phyloP scores from a whole-genome alignment of 2,329 filamentous ascomycete species.

The Pseudogymnoascus sp. region DNA sequence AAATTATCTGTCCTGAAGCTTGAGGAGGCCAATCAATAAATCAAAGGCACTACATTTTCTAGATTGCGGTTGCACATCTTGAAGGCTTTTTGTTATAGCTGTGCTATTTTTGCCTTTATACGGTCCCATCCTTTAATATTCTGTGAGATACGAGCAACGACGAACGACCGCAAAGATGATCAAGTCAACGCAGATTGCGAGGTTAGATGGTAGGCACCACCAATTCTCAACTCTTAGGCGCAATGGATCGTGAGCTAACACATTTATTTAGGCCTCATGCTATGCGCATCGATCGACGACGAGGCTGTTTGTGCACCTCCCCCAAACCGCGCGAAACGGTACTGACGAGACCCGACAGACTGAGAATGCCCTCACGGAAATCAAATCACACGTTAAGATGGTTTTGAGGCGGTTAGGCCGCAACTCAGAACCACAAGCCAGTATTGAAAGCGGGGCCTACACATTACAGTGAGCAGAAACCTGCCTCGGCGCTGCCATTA shows the following conservation, averaged over 20 bases:
- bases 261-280: constrained; percentile 66
- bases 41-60: constrained; percentile 8
- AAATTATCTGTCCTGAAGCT: constrained; percentile 9
- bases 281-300: constrained; percentile 91
- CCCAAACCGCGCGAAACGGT: not conserved
- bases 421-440: constrained; percentile 83
- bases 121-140: not conserved
- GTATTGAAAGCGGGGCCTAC: constrained; percentile 76
- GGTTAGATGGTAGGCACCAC: constrained; percentile 65
- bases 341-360: constrained; percentile 34
- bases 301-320: constrained; percentile 49
- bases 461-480: constrained; percentile 65
- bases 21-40: not conserved
- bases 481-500: not conserved
- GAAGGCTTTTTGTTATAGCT: not conserved
- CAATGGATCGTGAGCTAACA: not conserved
- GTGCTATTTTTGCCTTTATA: not conserved
- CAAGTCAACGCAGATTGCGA: constrained; percentile 84
- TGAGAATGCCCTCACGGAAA: constrained; percentile 69
- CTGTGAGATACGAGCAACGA: not conserved
- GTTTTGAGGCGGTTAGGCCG: constrained; percentile 81
- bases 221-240: not conserved
- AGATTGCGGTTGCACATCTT: constrained; percentile 10
- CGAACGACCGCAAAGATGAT: constrained; percentile 43
- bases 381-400: constrained; percentile 85